phyloP scores from a whole-genome alignment of 306 rosid species.

The Elaeagnus macrophylla region DNA sequence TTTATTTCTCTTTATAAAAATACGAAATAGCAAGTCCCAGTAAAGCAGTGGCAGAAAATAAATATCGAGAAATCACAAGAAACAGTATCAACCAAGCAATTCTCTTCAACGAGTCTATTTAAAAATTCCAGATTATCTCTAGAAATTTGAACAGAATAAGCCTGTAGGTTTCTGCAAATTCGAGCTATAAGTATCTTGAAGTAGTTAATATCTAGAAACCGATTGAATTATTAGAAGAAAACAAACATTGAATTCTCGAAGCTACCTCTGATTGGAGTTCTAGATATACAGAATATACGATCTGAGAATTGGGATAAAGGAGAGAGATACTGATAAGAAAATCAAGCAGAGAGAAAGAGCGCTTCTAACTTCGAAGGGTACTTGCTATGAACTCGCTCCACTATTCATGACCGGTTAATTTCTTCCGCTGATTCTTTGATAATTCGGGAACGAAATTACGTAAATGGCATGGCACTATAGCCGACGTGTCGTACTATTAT shows the following conservation, averaged over 20 bases:
- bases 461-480: conserved; percentile 14
- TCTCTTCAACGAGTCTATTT: not conserved
- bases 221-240: not conserved
- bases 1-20: not conserved
- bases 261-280: conserved; percentile 10
- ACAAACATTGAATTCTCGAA: conserved; percentile 7
- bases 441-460: not conserved
- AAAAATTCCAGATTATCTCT: not conserved
- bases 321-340: conserved; percentile 4
- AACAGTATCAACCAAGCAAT: not conserved
- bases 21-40: conserved; percentile 3
- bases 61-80: not conserved
- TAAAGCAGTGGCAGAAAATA: not conserved
- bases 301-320: conserved; percentile 19
- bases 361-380: not conserved
- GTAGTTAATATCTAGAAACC: not conserved
- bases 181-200: not conserved
- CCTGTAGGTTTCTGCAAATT: not conserved
- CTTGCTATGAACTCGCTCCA: conserved; percentile 2
- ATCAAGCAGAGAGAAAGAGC: conserved; percentile 3
- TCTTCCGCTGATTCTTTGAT: conserved; percentile 5
- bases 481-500: conserved; percentile 9
- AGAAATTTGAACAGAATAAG: not conserved
- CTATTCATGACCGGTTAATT: conserved; percentile 19
- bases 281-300: conserved; percentile 11